phyloP scores from a whole-genome alignment of 768 basidiomycete species.

The Lactifluus pinguis region DNA sequence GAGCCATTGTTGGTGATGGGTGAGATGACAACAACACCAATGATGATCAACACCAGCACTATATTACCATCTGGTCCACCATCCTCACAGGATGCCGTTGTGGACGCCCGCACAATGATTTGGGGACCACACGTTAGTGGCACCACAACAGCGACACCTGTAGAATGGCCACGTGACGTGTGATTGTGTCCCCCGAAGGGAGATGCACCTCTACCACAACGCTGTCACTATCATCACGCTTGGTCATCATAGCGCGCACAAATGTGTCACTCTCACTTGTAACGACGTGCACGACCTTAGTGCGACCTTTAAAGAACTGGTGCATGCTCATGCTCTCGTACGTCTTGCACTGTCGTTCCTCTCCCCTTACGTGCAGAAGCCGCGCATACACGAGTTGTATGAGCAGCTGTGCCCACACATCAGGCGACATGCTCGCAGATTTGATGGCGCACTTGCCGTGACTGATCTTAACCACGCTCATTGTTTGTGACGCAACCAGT shows the following conservation, averaged over 20 bases:
- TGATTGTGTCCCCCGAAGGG: no score
- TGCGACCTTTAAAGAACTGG: slow-evolving; percentile 79
- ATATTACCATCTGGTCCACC: no score
- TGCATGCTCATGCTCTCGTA: slow-evolving; percentile 94
- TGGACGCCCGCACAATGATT: no score
- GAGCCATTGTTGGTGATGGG: no score
- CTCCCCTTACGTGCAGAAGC: slow-evolving; percentile 30
- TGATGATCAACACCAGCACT: no score
- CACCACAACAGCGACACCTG: no score
- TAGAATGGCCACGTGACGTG: no score
- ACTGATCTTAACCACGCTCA: slow-evolving; percentile 52
- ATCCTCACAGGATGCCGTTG: no score
- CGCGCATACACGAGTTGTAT: slow-evolving; percentile 84
- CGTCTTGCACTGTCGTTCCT: slow-evolving; percentile 61
- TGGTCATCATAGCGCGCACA: slow-evolving; percentile 61
- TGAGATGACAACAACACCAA: no score
- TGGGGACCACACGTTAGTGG: no score
- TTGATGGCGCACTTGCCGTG: slow-evolving; percentile 89
- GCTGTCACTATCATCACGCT: slow-evolving; percentile 29
- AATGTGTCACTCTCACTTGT: slow-evolving; percentile 69
- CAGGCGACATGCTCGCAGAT: slow-evolving; percentile 80
- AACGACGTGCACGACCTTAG: slow-evolving; percentile 87
- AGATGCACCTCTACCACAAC: slow-evolving; percentile 36
- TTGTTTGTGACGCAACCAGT: slow-evolving; percentile 53
- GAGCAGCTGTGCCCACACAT: slow-evolving; percentile 91